Base-by-base conservation (phyloP, 352 stramenopile genomes). In the Phytopythium sindhum region DNA sequence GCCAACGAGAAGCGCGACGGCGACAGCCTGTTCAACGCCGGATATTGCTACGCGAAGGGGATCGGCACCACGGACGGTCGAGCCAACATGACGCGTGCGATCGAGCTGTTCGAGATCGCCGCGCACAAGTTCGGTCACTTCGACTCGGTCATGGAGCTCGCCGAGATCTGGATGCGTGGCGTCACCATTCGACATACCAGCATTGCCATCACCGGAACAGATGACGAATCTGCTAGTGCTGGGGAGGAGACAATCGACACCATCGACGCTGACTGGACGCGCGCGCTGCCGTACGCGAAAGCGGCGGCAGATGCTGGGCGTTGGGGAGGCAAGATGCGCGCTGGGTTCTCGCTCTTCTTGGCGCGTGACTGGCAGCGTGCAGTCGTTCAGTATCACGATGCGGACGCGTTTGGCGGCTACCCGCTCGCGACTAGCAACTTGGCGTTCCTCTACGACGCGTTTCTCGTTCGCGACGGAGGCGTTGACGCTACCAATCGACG, bases 1-100 rank as follows among this genome's bases (percentile, higher is more conserved):
- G 88, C 90, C 4, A 64, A 63, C 31, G 91, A 92, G 31, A 56
- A 87, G 54, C 75, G 84, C 47, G 90, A 97, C 51, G 89, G 84
- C 0, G 91, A 97, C 64, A 96, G 87, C n/a, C 57, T 97, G 2
- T 97, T 96, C 59, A 97, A 97, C 59, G 83, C 90, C 1, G 91
- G 85, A 0, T 91, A 94, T 67, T 97, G 89, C 57, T 66, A 95
- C 48, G 78, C 81, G 0, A 57, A 74, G 6, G 90, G 88, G 4
- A 70, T 90, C 14, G 90, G 90, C 1, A 86, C 84, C 2, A 19
- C 37, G 4, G 21, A 33, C 3, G 29, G 29, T 17, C 50, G 19
- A 37, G 64, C 66, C 2, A 94, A 94, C 48, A 35, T 84, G 9
- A 81, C 66, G 41, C 68, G 71, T 31, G 89, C 85, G 7, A 82